These are phyloP conservation scores for Nephelium lappaceum DNA, from an alignment of 345 rosid species.

Conservation along the genomic window DNA sequence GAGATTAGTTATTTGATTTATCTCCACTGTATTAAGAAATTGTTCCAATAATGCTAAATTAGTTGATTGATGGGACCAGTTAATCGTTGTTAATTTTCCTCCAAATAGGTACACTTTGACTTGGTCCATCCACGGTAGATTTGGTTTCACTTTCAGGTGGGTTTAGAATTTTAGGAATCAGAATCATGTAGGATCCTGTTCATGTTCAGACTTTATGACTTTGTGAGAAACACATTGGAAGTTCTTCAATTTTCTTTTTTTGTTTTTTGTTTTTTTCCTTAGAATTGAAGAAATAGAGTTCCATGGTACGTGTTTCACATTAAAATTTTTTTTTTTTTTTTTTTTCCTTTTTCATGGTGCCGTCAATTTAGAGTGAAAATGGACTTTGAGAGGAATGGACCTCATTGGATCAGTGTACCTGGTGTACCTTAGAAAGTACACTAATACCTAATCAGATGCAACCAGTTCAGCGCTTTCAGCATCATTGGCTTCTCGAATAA, in stretches of 20 bases:
- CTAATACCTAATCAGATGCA: not conserved
- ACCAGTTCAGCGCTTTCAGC: not conserved
- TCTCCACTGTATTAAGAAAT: not conserved
- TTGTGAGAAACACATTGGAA: not conserved
- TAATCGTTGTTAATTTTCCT: not conserved
- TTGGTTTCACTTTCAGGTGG: constrained; percentile 22
- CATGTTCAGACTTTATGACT: not conserved
- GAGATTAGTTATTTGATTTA: constrained; percentile 1
- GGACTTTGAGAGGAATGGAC: not conserved
- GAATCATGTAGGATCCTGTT: not conserved
- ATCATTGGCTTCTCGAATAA: not conserved
- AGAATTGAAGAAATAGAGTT: not conserved
- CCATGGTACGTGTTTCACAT: not conserved
- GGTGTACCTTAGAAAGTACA: constrained; percentile 3
- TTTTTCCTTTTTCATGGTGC: not conserved
- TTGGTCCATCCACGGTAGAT: constrained; percentile 10
- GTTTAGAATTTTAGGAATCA: not conserved
- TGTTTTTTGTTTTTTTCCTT: not conserved
- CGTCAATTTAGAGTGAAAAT: not conserved
- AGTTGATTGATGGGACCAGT: not conserved
- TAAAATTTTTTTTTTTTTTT: not conserved
- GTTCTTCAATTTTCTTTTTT: not conserved
- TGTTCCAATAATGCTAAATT: constrained; percentile 7
- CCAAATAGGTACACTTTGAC: not conserved
- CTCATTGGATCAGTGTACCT: not conserved